Conservation (phyloP, 2,329 filamentous ascomycete genomes). For the Purpureocillium takamizusanense region DNA sequence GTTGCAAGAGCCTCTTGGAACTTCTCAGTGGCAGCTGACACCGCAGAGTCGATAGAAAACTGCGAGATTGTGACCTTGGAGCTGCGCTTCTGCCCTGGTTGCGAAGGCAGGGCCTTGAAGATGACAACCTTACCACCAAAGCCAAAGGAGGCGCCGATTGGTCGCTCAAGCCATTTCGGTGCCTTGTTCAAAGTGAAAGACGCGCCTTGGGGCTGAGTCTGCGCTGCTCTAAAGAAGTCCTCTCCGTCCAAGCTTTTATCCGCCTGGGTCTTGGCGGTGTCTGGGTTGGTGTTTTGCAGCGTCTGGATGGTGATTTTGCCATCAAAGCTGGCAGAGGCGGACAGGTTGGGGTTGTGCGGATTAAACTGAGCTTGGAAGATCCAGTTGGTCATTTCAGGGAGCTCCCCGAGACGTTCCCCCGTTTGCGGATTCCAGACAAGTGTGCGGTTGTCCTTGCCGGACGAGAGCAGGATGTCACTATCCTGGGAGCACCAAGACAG, state of each 20-base stretch:
- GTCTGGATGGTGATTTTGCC: conserved; percentile 93
- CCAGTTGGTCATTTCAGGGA: conserved; percentile 98
- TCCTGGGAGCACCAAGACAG: conserved; percentile 95
- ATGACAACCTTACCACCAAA: conserved; percentile 89
- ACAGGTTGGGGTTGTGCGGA: conserved; percentile 82
- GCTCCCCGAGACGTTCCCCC: conserved; percentile 79
- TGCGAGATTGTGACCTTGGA: conserved; percentile 78
- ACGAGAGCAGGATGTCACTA: conserved; percentile 78
- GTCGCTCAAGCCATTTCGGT: conserved; percentile 83
- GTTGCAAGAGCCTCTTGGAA: conserved; percentile 77
- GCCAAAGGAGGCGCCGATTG: conserved; percentile 80
- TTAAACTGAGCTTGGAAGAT: conserved; percentile 94
- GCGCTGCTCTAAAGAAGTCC: conserved; percentile 92
- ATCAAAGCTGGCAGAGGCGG: conserved; percentile 93
- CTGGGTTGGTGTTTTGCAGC: conserved; percentile 82
- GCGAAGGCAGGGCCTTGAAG: conserved; percentile 51
- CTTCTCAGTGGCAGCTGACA: conserved; percentile 74
- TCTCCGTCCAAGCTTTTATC: conserved; percentile 74
- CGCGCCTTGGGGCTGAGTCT: conserved; percentile 81
- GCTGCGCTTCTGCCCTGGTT: conserved; percentile 53
- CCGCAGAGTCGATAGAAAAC: conserved; percentile 80
- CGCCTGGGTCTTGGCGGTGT: conserved; percentile 56
- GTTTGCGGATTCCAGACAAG: conserved; percentile 95
- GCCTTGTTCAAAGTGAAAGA: conserved; percentile 81
- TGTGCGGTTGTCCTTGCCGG: conserved; percentile 92